Evolutionary conservation across 2,329 filamentous ascomycete genomes (phyloP), one percentile per base, ranked within the genome.

Genomic region (Xylaria sp.): DNA sequence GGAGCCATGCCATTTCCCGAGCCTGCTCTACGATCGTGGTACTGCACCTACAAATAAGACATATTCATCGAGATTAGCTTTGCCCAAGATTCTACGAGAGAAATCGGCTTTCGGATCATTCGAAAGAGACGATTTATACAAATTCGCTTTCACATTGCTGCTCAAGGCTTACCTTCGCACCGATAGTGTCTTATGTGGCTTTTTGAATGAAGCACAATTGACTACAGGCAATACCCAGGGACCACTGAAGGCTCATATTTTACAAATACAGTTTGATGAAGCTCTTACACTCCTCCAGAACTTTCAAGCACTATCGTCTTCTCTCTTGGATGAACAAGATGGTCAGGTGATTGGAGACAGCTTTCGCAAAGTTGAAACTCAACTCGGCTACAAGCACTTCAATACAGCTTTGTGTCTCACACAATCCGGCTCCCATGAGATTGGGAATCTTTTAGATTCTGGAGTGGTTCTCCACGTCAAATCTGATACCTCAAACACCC

Each of bases 1-100:
- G 36, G 56, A 58, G 28, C 36, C 56, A n/a, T 58, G 36, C 23
- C 41, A 58, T 58, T 58, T 58, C 36, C 56, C 56, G 28, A 58
- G 56, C 23, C 28, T 58, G 36, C 36, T 58, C 56, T 58, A 58
- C 32, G 36, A 45, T 58, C 56, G 56, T 25, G 20, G 56, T 58
- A 41, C 56, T 58, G 9, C 34, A 58, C 56, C 36, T 43, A 6
- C 13, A 28, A n/a, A 43, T 58, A 23, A 58, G 25, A 58, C 39
- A 58, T 58, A 58, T 30, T 43, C 36, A 41, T 25, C n/a, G 15
- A 41, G 36, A 28, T 45, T 43, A 2, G n/a, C 34, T 41, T 45
- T 43, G 36, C 36, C 36, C 56, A 58, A 39, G 36, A 53, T 53
- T 58, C 36, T 43, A 5, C 20, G 43, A 46, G 43, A 46, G 9